Evolutionary conservation across 257 asterid genomes (phyloP).

Genomic region (Euphrasia confusa): DNA sequence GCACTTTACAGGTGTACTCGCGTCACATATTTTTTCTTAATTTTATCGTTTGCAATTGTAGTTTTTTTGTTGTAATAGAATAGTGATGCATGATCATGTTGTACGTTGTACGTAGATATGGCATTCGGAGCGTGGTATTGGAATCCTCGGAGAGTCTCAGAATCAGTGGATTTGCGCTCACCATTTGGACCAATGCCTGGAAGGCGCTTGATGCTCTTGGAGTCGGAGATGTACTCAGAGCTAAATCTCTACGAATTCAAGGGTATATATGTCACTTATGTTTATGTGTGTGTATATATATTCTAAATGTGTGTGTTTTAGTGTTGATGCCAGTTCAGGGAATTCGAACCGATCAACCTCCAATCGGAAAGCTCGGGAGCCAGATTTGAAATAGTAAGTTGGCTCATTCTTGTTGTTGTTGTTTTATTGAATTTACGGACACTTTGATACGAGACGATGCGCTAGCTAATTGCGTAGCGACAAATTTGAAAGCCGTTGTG

Average conservation of each 20-base stretch:
- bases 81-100: too few species aligned
- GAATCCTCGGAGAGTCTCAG: conserved; percentile 55
- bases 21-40: too few species aligned
- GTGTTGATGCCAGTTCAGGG: too few species aligned
- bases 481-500: conserved; percentile 41
- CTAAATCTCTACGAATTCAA: conserved; percentile 29
- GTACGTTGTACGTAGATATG: conserved; percentile 30
- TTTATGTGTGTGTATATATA: too few species aligned
- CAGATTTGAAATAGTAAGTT: background rate
- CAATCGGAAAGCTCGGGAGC: too few species aligned
- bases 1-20: conserved; percentile 41
- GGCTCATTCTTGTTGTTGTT: background rate
- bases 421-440: conserved; percentile 14
- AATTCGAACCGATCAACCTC: too few species aligned
- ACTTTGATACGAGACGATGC: conserved; percentile 23
- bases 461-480: conserved; percentile 32
- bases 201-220: conserved; percentile 62
- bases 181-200: conserved; percentile 58
- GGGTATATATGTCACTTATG: conserved; percentile 24
- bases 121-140: conserved; percentile 45
- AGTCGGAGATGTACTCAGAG: conserved; percentile 48
- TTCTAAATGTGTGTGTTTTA: background rate
- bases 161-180: conserved; percentile 48
- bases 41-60: too few species aligned
- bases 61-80: too few species aligned